A percentile compares a stretch with the other conserved stretches of the same genome.
Evolutionary conservation across 164 flowering plant genomes (phyloP).

Genomic region (Taxillus chinensis): DNA sequence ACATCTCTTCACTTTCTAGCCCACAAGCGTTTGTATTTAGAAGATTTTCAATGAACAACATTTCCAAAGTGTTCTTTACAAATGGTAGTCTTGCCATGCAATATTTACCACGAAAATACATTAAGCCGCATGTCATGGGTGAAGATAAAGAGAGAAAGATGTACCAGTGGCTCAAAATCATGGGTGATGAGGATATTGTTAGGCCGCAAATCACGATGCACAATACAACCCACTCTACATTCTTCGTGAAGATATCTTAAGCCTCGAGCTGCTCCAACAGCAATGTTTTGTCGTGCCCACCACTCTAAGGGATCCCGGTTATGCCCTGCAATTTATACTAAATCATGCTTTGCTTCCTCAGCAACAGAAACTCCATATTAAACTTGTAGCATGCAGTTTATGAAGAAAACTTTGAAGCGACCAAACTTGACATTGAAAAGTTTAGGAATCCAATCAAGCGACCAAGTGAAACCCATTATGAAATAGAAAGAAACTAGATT

Average conservation of each 20-base stretch:
- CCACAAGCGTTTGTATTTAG: too few relatives aligned
- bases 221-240: conserved; percentile 95
- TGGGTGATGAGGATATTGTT: conserved; percentile 96
- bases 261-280: conserved; percentile 94
- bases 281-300: conserved; percentile 84
- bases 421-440: too few relatives aligned
- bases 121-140: too few relatives aligned
- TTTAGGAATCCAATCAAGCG: too few relatives aligned
- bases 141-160: background rate
- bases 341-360: background rate
- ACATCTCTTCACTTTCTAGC: too few relatives aligned
- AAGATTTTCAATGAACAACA: too few relatives aligned
- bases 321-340: conserved; percentile 31
- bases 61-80: too few relatives aligned
- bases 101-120: too few relatives aligned
- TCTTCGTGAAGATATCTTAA: conserved; percentile 96
- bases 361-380: background rate
- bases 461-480: too few relatives aligned
- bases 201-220: conserved; percentile 94
- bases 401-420: background rate
- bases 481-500: too few relatives aligned
- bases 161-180: conserved; percentile 87
- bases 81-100: too few relatives aligned
- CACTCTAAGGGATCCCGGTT: conserved; percentile 42
- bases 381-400: background rate